A percentile compares a stretch with the other conserved stretches of the same genome.
These are phyloP conservation scores for Gossypium gossypioides DNA, from an alignment of 441 rosid genomes.

Conservation along the genomic window DNA sequence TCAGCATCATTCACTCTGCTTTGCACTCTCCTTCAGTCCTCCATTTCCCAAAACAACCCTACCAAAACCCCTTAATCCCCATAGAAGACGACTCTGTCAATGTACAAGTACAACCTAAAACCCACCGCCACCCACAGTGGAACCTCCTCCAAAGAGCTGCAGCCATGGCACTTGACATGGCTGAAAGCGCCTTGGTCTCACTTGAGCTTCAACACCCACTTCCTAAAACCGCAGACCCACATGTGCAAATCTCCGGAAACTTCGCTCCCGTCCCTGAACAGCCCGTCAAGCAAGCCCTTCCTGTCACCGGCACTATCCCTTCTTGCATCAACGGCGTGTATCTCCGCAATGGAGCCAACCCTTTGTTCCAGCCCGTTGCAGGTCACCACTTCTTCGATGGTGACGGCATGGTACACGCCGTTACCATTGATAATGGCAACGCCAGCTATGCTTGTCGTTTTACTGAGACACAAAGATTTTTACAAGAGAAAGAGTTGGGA, in stretches of 20 bases:
- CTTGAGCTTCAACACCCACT: slow-evolving; percentile 42
- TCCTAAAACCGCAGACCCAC: slow-evolving; percentile 58
- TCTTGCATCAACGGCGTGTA: slow-evolving; percentile 59
- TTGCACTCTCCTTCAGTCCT: slow-evolving; percentile 22
- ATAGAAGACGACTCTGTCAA: not conserved
- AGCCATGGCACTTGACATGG: slow-evolving; percentile 37
- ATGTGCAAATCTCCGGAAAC: slow-evolving; percentile 61
- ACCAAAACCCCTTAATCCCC: slow-evolving; percentile 10
- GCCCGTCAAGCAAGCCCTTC: slow-evolving; percentile 32
- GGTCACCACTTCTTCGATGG: slow-evolving; percentile 80
- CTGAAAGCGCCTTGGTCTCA: slow-evolving; percentile 41
- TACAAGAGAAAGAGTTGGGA: slow-evolving; percentile 43
- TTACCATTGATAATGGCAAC: slow-evolving; percentile 35
- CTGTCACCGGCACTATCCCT: slow-evolving; percentile 49
- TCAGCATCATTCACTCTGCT: slow-evolving; percentile 16
- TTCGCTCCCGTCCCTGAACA: slow-evolving; percentile 67
- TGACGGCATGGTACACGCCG: slow-evolving; percentile 79
- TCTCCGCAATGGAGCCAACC: slow-evolving; percentile 70
- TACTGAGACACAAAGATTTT: slow-evolving; percentile 53
- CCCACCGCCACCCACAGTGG: slow-evolving; percentile 18
- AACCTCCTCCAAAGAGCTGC: slow-evolving; percentile 56
- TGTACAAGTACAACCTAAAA: slow-evolving; percentile 3
- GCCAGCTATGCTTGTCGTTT: slow-evolving; percentile 73
- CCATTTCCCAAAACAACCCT: slow-evolving; percentile 26
- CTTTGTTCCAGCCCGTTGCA: slow-evolving; percentile 50